Evolutionary conservation across 176 grass and related monocot species (phyloP).

Genomic region (Oryza nivara): DNA sequence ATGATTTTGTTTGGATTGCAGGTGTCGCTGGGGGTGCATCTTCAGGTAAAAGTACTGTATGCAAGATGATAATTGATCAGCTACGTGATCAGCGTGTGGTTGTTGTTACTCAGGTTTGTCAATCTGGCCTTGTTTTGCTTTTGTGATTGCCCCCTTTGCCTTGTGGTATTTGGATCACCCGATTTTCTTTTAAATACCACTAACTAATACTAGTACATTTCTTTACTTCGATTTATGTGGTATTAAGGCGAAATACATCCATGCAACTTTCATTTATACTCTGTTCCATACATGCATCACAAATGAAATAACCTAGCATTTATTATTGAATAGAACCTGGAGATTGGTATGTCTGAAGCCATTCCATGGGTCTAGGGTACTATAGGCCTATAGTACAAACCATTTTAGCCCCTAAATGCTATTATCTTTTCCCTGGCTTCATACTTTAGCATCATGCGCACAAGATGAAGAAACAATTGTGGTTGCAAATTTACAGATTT

Average conservation of each 20-base stretch:
- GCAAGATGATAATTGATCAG: constrained; percentile 96
- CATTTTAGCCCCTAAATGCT: not conserved
- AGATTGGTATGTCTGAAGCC: not conserved
- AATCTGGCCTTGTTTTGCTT: not conserved
- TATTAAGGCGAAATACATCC: not conserved
- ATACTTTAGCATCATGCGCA: not conserved
- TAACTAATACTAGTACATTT: not conserved
- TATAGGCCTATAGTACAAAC: not conserved
- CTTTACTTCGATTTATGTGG: not conserved
- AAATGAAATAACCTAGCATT: not conserved
- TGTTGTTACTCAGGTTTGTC: constrained; percentile 77
- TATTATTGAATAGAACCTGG: not conserved
- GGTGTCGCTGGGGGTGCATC: constrained; percentile 83
- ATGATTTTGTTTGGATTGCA: constrained; percentile 37
- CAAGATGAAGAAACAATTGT: not conserved
- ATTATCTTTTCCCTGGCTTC: not conserved
- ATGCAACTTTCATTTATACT: not conserved
- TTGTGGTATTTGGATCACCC: not conserved
- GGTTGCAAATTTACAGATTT: not conserved
- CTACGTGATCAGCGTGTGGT: constrained; percentile 85
- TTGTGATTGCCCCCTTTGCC: not conserved
- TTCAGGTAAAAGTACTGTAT: constrained; percentile 85
- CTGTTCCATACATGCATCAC: not conserved
- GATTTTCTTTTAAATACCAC: not conserved
- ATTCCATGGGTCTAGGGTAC: not conserved